Percentiles rank a stretch among this genome's conserved stretches.
Evolutionary conservation across 768 basidiomycete species (phyloP).

Genomic region (Tylopilus vinaceipallidus): DNA sequence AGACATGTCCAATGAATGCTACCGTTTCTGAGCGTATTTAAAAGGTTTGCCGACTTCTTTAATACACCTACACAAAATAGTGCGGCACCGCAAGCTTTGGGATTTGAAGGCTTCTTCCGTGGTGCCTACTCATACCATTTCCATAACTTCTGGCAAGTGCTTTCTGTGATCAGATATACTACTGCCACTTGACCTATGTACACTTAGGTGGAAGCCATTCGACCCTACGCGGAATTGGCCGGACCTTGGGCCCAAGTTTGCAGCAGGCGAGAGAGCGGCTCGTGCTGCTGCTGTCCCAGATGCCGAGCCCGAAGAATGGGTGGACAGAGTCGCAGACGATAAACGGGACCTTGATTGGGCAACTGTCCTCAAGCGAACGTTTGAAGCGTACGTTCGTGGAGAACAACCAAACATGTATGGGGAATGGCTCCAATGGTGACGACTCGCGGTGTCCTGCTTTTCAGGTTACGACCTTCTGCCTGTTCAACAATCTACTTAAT

Average conservation of each 20-base stretch:
- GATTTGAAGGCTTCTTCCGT: constrained; percentile 94
- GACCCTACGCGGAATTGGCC: constrained; percentile 94
- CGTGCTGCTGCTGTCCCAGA: constrained; percentile 43
- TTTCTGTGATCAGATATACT: background rate
- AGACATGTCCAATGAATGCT: background rate
- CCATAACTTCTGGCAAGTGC: constrained; percentile 83
- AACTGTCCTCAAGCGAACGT: constrained; percentile 91
- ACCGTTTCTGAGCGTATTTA: background rate
- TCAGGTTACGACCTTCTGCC: constrained; percentile 11
- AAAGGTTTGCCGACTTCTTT: constrained; percentile 87
- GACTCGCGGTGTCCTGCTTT: constrained; percentile 1
- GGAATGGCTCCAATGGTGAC: constrained; percentile 63
- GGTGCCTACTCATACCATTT: constrained; percentile 97
- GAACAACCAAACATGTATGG: constrained; percentile 97
- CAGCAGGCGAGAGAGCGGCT: constrained; percentile 67
- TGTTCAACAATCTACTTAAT: constrained; percentile 29
- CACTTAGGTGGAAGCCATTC: constrained; percentile 89
- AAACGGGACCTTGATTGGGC: constrained; percentile 87
- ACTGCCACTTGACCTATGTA: background rate
- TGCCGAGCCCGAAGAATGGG: constrained; percentile 35
- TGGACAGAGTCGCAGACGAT: constrained; percentile 55
- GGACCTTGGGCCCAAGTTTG: constrained; percentile 82
- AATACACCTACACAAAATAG: constrained; percentile 70
- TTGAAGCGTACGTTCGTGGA: constrained; percentile 88
- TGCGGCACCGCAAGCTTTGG: constrained; percentile 83